phyloP scores from a whole-genome alignment of 1,139 yeast genomes.

The Pichia sp. region DNA sequence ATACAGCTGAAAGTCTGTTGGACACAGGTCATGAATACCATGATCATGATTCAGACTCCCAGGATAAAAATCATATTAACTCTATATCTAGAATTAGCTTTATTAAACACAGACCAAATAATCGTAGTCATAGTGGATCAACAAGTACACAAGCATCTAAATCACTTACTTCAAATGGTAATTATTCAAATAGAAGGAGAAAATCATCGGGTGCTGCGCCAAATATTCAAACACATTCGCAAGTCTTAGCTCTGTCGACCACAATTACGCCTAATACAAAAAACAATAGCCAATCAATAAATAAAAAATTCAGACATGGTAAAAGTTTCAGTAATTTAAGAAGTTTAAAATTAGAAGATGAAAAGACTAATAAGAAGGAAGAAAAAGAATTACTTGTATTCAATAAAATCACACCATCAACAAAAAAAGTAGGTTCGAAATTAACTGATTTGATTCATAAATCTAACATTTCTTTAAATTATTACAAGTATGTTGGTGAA shows the following conservation, averaged over 20 bases:
- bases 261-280: not conserved
- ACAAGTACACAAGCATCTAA: not conserved
- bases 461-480: conserved; percentile 44
- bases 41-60: not conserved
- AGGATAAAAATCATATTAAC: conserved; percentile 9
- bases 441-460: conserved; percentile 40
- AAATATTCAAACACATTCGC: not conserved
- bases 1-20: not conserved
- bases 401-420: not conserved
- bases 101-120: not conserved
- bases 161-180: not conserved
- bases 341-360: not conserved
- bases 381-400: not conserved
- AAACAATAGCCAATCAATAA: not conserved
- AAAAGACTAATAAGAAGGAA: not conserved
- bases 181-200: not conserved
- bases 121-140: not conserved
- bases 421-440: conserved; percentile 18
- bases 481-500: conserved; percentile 44
- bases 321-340: conserved; percentile 7
- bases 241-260: not conserved
- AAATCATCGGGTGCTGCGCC: not conserved
- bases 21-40: not conserved
- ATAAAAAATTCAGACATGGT: not conserved
- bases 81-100: conserved; percentile 20